Evolutionary conservation across 1,284 basidiomycete genomes (phyloP).

Genomic region (Ustilago hordei): DNA sequence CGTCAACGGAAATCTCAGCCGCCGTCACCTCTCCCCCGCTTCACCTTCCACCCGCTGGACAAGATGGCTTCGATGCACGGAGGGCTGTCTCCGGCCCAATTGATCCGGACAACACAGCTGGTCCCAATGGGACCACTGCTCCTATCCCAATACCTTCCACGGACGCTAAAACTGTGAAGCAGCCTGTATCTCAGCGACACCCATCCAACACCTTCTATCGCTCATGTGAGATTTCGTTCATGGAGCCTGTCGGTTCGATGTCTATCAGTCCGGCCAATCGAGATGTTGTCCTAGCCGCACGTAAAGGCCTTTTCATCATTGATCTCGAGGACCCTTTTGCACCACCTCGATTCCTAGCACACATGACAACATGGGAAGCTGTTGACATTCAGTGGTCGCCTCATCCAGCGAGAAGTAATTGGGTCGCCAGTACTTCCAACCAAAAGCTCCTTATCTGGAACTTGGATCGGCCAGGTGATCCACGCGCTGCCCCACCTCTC

Average conservation of each 20-base stretch:
- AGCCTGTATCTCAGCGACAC: constrained; percentile 33
- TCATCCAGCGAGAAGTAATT: constrained; percentile 83
- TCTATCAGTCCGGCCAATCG: constrained; percentile 67
- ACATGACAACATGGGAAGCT: constrained; percentile 96
- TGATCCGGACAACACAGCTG: constrained; percentile 12
- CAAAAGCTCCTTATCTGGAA: constrained; percentile 99
- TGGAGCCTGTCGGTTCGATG: constrained; percentile 68
- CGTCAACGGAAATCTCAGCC: constrained; percentile 41
- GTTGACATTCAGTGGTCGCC: constrained; percentile 96
- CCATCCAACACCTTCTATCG: constrained; percentile 50
- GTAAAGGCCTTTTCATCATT: constrained; percentile 95
- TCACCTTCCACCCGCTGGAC: constrained; percentile 36
- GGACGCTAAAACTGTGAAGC: constrained; percentile 21
- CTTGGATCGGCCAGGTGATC: constrained; percentile 72
- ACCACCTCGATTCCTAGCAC: constrained; percentile 90
- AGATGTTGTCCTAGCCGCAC: constrained; percentile 70
- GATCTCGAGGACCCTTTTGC: constrained; percentile 88
- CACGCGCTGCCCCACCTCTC: constrained; percentile 29
- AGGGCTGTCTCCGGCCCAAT: constrained; percentile 23
- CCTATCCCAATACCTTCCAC: constrained; percentile 32
- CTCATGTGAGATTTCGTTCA: constrained; percentile 51
- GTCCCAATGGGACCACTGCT: constrained; percentile 9
- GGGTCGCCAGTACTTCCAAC: constrained; percentile 93
- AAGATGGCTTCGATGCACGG: constrained; percentile 44
- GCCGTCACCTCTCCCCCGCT: constrained; percentile 19